phyloP scores from a whole-genome alignment of 805 yeast species.

The Danielia oregonensis region DNA sequence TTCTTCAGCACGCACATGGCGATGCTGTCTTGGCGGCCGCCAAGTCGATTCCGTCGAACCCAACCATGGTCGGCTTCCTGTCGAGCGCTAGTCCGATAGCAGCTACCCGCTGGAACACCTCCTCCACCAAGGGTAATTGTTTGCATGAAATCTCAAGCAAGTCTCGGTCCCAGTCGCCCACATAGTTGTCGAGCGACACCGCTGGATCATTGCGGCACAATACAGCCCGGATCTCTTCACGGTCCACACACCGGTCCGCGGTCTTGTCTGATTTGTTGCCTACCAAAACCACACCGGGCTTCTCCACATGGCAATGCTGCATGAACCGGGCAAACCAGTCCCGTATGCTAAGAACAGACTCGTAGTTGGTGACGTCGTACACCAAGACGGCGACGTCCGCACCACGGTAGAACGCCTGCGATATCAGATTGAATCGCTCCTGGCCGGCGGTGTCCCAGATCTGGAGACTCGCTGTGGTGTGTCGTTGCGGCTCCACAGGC shows the following conservation, averaged over 20 bases:
- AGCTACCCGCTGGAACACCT: slow-evolving; percentile 35
- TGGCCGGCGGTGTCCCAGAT: slow-evolving; percentile 54
- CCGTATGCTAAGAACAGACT: slow-evolving; percentile 43
- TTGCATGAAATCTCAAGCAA: slow-evolving; percentile 33
- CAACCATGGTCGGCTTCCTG: slow-evolving; percentile 17
- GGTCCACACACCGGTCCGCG: slow-evolving; percentile 32
- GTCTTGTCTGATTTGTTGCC: slow-evolving; percentile 49
- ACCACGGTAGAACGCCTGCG: slow-evolving; percentile 56
- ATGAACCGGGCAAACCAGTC: slow-evolving; percentile 48
- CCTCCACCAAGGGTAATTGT: slow-evolving; percentile 26
- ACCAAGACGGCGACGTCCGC: slow-evolving; percentile 53
- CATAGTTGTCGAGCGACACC: slow-evolving; percentile 22
- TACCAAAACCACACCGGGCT: slow-evolving; percentile 48
- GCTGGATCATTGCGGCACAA: slow-evolving; percentile 18
- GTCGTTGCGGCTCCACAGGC: slow-evolving; percentile 2
- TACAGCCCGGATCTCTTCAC: slow-evolving; percentile 33
- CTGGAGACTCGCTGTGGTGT: slow-evolving; percentile 41
- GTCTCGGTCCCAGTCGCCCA: slow-evolving; percentile 32
- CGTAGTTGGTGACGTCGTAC: slow-evolving; percentile 52
- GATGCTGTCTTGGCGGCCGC: slow-evolving; percentile 7
- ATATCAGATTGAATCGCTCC: slow-evolving; percentile 45
- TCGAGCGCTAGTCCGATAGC: slow-evolving; percentile 25
- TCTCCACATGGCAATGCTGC: slow-evolving; percentile 43
- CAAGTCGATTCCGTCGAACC: slow-evolving; percentile 32
- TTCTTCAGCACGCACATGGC: slow-evolving; percentile 24